Evolutionary conservation across 352 stramenopile genomes (phyloP), one percentile per base, ranked within the genome.

Genomic region (Phytophthora nicotianae): DNA sequence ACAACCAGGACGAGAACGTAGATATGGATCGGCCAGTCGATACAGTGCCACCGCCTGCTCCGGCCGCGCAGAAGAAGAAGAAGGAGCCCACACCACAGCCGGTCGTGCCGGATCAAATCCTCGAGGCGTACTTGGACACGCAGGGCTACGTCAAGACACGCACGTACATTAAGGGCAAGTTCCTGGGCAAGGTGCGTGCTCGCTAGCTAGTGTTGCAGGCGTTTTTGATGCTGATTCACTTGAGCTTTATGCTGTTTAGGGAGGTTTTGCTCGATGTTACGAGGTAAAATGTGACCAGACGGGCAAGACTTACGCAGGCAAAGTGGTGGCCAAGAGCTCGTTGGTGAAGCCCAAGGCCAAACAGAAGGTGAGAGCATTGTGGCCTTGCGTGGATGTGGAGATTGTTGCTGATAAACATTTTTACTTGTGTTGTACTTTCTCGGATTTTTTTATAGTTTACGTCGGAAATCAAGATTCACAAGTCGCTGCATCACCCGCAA

Each of bases 391-490:
- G 19, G 5, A 29, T 17, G 14, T 16, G 23, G 41, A 24, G 17
- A 40, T 26, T n/a, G 21, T 19, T 26, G 16, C 55, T 67, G 45
- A 51, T 63, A 37, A 21, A 40, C 3, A 46, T 43, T 58, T 41
- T 23, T 55, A 26, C 19, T 65, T 40, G 19, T 72, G 91, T 7
- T 86, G 91, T 86, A 47, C 63, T 72, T 75, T 72, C 50, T 75
- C 56, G 56, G 20, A 33, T 19, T 41, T 48, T 50, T 55, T 24
- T 54, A 43, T 71, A 92, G 83, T 93, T 96, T 73, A 91, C 85
- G 35, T 97, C 93, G 16, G 97, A 99, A 71, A 99, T 99, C 75
- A 98, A 98, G 74, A 99, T 99, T 68, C 97, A 99, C 85, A 91
- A 97, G 52, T 90, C 86, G 20, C 85, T 99, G 50, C 89, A 97